phyloP scores from a whole-genome alignment of 768 basidiomycete genomes.

The Russula earlei region DNA sequence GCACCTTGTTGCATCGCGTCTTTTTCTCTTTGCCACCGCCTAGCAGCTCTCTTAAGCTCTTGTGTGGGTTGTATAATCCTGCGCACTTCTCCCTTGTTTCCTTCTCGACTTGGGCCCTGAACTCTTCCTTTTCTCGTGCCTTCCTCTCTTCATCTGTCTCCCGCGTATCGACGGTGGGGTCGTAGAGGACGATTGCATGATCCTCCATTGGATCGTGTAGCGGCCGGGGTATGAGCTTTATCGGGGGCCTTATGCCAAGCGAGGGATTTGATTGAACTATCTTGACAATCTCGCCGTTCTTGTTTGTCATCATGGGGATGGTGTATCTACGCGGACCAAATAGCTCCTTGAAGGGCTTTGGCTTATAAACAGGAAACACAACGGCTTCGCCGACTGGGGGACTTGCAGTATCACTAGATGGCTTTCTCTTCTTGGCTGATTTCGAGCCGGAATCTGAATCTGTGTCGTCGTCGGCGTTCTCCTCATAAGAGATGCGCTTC shows the following conservation, averaged over 20 bases:
- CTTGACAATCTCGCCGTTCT: constrained; percentile 52
- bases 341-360: constrained; percentile 62
- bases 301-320: constrained; percentile 71
- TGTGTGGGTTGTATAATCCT: constrained; percentile 84
- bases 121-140: constrained; percentile 66
- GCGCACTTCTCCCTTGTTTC: constrained; percentile 62
- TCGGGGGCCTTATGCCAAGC: constrained; percentile 76
- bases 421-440: constrained; percentile 54
- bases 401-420: constrained; percentile 49
- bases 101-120: constrained; percentile 48
- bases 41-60: constrained; percentile 70
- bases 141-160: constrained; percentile 82
- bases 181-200: constrained; percentile 94
- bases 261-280: constrained; percentile 56
- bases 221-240: constrained; percentile 78
- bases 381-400: constrained; percentile 45
- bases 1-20: constrained; percentile 64
- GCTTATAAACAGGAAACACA: constrained; percentile 71
- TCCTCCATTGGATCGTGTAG: constrained; percentile 97
- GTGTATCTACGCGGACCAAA: constrained; percentile 52
- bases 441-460: constrained; percentile 46
- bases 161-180: constrained; percentile 88
- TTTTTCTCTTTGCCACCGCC: constrained; percentile 66
- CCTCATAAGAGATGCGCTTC: constrained; percentile 83
- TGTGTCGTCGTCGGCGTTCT: constrained; percentile 40